Percentiles rank a stretch among this genome's conserved stretches.
These are phyloP conservation scores for Gamarada debralockiae DNA, from an alignment of 495 filamentous ascomycete genomes.

Conservation along the genomic window DNA sequence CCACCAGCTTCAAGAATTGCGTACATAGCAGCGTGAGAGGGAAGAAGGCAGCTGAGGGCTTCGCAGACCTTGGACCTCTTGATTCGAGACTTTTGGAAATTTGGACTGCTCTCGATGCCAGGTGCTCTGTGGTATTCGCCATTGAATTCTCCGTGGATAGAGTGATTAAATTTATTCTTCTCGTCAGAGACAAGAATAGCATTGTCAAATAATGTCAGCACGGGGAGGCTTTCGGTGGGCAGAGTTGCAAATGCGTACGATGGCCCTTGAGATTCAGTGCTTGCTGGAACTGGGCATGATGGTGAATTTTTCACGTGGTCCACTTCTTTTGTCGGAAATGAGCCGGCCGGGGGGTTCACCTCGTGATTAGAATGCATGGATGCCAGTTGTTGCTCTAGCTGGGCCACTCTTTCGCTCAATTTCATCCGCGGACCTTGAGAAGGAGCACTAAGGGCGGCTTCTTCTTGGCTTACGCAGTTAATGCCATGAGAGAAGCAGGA, in stretches of 20 bases:
- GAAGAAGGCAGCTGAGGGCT: not conserved
- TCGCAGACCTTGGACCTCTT: slow-evolving; percentile 4
- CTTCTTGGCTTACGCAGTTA: not conserved
- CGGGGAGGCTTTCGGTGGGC: not conserved
- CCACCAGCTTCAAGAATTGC: not conserved
- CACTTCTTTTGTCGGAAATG: not conserved
- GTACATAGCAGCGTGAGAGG: not conserved
- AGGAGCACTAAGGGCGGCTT: not conserved
- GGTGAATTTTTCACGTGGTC: too few relatives aligned
- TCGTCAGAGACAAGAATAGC: not conserved
- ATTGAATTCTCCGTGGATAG: slow-evolving; percentile 4
- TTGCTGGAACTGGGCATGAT: too few relatives aligned
- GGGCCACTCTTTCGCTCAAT: slow-evolving; percentile 5
- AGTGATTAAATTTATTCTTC: not conserved
- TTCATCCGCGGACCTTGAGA: not conserved
- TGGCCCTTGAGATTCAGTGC: too few relatives aligned
- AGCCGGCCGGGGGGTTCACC: not conserved
- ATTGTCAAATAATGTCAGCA: slow-evolving; percentile 7
- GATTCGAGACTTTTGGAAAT: not conserved
- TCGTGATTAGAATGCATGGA: not conserved
- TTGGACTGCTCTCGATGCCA: not conserved
- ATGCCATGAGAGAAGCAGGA: not conserved
- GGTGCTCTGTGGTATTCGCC: not conserved
- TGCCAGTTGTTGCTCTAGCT: not conserved
- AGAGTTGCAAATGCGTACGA: not conserved